A percentile compares a stretch with the other conserved stretches of the same genome.
These are phyloP conservation scores for Candida xyloterini DNA, from an alignment of 805 yeast species.

Conservation along the genomic window DNA sequence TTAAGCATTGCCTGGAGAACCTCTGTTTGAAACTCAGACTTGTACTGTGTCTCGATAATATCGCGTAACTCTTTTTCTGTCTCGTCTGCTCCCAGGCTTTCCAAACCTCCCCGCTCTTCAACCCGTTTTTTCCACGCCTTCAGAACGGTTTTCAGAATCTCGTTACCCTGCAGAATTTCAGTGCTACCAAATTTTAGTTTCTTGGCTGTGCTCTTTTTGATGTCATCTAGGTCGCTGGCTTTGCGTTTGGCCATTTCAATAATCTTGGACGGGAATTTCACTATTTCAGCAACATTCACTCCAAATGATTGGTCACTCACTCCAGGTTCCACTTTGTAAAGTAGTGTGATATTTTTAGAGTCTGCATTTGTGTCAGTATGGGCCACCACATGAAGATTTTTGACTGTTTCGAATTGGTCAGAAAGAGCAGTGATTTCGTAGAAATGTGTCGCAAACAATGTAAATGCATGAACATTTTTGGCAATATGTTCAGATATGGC, in stretches of 20 bases:
- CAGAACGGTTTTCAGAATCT: constrained; percentile 45
- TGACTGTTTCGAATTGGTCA: constrained; percentile 58
- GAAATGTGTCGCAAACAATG: constrained; percentile 95
- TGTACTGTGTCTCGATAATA: constrained; percentile 30
- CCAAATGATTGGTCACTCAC: constrained; percentile 95
- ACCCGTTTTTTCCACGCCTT: constrained; percentile 53
- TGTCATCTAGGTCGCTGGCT: constrained; percentile 78
- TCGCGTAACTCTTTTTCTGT: constrained; percentile 39
- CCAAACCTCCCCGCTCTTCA: constrained; percentile 41
- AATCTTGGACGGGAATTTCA: constrained; percentile 86
- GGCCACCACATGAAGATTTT: constrained; percentile 89
- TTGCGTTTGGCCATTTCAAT: constrained; percentile 94
- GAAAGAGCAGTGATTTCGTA: constrained; percentile 88
- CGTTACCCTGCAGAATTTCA: constrained; percentile 56
- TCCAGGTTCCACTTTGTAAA: constrained; percentile 96
- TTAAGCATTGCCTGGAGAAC: constrained; percentile 26
- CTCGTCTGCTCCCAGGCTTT: constrained; percentile 40
- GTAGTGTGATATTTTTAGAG: constrained; percentile 71
- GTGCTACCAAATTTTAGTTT: constrained; percentile 48
- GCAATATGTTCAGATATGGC: constrained; percentile 87
- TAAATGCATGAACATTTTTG: constrained; percentile 65
- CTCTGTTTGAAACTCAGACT: constrained; percentile 12
- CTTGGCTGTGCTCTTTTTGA: constrained; percentile 37
- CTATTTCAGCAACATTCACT: constrained; percentile 95
- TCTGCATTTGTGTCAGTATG: constrained; percentile 57